Evolutionary conservation across 768 basidiomycete species (phyloP).

Genomic region (Boletellus emodensis): DNA sequence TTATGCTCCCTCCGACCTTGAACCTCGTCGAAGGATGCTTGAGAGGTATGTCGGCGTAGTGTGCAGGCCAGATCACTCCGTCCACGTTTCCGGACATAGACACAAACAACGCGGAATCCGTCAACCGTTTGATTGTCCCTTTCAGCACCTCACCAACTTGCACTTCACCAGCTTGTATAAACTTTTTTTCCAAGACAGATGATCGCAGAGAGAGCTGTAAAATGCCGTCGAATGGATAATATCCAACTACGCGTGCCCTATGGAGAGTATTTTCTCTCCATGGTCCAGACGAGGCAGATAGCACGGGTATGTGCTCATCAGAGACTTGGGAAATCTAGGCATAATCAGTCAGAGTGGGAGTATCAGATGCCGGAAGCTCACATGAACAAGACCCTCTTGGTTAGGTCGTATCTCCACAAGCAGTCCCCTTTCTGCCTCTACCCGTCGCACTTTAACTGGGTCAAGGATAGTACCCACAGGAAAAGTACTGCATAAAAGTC

Average conservation of each 20-base stretch:
- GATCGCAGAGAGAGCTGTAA: constrained; percentile 83
- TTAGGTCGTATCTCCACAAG: constrained; percentile 61
- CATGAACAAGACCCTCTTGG: constrained; percentile 82
- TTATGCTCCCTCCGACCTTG: constrained; percentile 76
- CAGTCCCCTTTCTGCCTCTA: constrained; percentile 82
- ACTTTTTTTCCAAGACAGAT: constrained; percentile 80
- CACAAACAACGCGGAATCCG: constrained; percentile 78
- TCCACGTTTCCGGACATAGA: constrained; percentile 84
- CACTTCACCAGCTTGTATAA: constrained; percentile 78
- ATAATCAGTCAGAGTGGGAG: constrained; percentile 1
- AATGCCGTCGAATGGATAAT: constrained; percentile 81
- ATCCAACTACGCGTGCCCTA: constrained; percentile 81
- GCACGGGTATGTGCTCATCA: constrained; percentile 83
- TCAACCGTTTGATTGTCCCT: constrained; percentile 83
- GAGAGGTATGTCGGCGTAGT: constrained; percentile 92
- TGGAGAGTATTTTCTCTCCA: constrained; percentile 82
- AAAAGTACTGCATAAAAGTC: constrained; percentile 51
- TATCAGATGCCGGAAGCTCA: constrained; percentile 37
- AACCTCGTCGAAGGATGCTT: constrained; percentile 92
- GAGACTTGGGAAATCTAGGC: constrained; percentile 88
- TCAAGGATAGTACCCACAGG: constrained; percentile 74
- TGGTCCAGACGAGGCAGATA: constrained; percentile 64
- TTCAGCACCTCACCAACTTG: constrained; percentile 83
- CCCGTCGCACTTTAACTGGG: constrained; percentile 63
- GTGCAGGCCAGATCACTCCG: constrained; percentile 90